Conservation (phyloP, 2,329 filamentous ascomycete genomes). For the Colletotrichum eleusines region DNA sequence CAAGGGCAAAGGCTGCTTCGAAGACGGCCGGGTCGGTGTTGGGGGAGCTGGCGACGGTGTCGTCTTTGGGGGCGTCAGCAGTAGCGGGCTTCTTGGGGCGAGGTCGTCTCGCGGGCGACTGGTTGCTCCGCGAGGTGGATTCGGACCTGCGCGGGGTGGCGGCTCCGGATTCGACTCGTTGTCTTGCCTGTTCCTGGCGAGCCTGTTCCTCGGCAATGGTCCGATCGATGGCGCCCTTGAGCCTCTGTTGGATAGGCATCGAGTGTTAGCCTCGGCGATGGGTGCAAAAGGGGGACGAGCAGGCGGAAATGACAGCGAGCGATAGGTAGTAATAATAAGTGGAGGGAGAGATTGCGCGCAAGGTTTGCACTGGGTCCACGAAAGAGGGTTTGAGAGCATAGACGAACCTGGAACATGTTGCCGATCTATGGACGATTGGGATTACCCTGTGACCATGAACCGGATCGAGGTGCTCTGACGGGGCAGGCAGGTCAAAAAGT, state of each 20-base stretch:
- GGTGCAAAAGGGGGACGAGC: neutral
- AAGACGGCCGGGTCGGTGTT: slow-evolving; percentile 89
- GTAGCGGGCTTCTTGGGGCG: slow-evolving; percentile 57
- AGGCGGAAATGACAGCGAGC: neutral
- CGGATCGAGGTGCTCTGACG: slow-evolving; percentile 8
- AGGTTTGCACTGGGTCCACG: neutral
- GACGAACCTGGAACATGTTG: slow-evolving; percentile 47
- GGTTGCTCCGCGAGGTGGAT: slow-evolving; percentile 47
- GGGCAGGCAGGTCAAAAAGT: neutral
- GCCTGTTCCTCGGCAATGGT: slow-evolving; percentile 94
- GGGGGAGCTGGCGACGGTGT: slow-evolving; percentile 55
- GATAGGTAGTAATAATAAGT: neutral
- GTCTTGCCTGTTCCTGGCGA: slow-evolving; percentile 68
- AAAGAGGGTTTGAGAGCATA: slow-evolving; percentile 30
- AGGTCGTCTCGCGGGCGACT: slow-evolving; percentile 44
- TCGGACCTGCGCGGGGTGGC: slow-evolving; percentile 48
- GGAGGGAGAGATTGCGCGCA: neutral
- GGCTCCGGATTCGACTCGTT: slow-evolving; percentile 29
- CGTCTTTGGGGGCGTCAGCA: slow-evolving; percentile 48
- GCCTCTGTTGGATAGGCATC: slow-evolving; percentile 65
- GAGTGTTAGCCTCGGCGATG: slow-evolving; percentile 3
- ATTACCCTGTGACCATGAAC: slow-evolving; percentile 41
- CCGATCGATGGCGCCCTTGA: slow-evolving; percentile 87
- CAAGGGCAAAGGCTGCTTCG: slow-evolving; percentile 86
- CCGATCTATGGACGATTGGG: slow-evolving; percentile 40